These are phyloP conservation scores for Mycena polygramma DNA, from an alignment of 768 basidiomycete species.

Conservation along the genomic window DNA sequence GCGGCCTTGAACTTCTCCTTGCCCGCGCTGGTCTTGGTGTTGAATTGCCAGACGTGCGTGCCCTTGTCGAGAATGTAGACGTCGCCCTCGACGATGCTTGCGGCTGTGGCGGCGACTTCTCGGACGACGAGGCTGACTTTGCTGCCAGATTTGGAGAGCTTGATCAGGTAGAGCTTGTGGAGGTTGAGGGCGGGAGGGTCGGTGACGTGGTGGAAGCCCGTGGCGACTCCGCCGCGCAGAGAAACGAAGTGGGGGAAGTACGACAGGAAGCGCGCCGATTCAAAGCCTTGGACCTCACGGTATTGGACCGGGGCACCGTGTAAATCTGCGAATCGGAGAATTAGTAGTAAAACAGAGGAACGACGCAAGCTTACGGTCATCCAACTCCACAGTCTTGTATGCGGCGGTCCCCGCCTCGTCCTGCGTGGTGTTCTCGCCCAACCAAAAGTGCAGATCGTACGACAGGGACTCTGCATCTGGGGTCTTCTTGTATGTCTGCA, in stretches of 20 bases:
- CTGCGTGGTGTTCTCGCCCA: slow-evolving; percentile 69
- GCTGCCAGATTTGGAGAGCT: slow-evolving; percentile 44
- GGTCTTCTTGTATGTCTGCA: slow-evolving; percentile 69
- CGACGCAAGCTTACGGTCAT: slow-evolving; percentile 62
- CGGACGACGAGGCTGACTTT: slow-evolving; percentile 58
- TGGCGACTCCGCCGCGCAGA: slow-evolving; percentile 63
- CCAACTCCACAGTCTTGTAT: slow-evolving; percentile 76
- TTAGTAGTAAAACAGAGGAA: slow-evolving; percentile 1
- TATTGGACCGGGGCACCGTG: slow-evolving; percentile 70
- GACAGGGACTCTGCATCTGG: slow-evolving; percentile 61
- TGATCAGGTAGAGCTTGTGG: slow-evolving; percentile 66
- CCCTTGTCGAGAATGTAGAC: slow-evolving; percentile 75
- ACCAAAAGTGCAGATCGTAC: slow-evolving; percentile 77
- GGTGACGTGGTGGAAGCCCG: slow-evolving; percentile 65
- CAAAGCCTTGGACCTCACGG: slow-evolving; percentile 71
- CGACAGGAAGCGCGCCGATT: slow-evolving; percentile 64
- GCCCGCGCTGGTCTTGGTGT: slow-evolving; percentile 66
- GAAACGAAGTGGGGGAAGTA: slow-evolving; percentile 63
- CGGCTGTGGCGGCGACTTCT: slow-evolving; percentile 59
- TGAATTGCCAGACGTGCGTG: slow-evolving; percentile 64
- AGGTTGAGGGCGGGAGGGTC: slow-evolving; percentile 57
- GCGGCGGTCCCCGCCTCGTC: slow-evolving; percentile 75
- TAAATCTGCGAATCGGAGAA: slow-evolving; percentile 54
- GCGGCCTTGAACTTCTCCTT: slow-evolving; percentile 73
- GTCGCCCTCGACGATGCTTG: slow-evolving; percentile 66